phyloP scores from a whole-genome alignment of 495 filamentous ascomycete genomes.

The Daldinia childiae region DNA sequence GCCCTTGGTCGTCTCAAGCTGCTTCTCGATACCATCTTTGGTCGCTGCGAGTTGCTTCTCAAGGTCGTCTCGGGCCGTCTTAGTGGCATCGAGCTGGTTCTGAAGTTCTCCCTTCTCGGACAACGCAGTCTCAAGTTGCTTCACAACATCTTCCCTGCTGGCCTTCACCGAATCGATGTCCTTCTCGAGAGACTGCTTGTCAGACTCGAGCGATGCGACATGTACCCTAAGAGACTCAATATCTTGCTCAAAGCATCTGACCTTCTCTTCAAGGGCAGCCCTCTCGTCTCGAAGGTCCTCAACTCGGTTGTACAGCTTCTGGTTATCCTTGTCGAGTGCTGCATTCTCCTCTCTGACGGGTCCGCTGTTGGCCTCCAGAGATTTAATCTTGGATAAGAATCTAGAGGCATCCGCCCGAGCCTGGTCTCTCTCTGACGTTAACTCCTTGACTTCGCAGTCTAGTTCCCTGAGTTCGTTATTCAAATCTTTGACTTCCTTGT shows the following conservation, averaged over 20 bases:
- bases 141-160: slow-evolving; percentile 44
- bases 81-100: slow-evolving; percentile 24
- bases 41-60: slow-evolving; percentile 44
- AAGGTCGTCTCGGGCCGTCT: slow-evolving; percentile 41
- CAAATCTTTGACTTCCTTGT: slow-evolving; percentile 38
- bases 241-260: slow-evolving; percentile 33
- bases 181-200: slow-evolving; percentile 32
- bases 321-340: slow-evolving; percentile 25
- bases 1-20: slow-evolving; percentile 27
- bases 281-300: slow-evolving; percentile 46
- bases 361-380: slow-evolving; percentile 15
- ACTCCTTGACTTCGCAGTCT: slow-evolving; percentile 51
- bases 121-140: slow-evolving; percentile 49
- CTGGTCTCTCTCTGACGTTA: slow-evolving; percentile 26
- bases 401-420: slow-evolving; percentile 24
- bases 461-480: slow-evolving; percentile 48
- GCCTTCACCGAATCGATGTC: slow-evolving; percentile 35
- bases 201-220: slow-evolving; percentile 33
- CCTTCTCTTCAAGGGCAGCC: slow-evolving; percentile 18
- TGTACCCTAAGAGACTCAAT: slow-evolving; percentile 30
- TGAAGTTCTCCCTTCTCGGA: slow-evolving; percentile 29
- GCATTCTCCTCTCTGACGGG: slow-evolving; percentile 26
- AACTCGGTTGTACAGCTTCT: slow-evolving; percentile 22
- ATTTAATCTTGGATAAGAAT: slow-evolving; percentile 36
- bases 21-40: slow-evolving; percentile 36